Evolutionary conservation across 108 stramenopile species (phyloP).

Genomic region (Thalassiosira profunda): DNA sequence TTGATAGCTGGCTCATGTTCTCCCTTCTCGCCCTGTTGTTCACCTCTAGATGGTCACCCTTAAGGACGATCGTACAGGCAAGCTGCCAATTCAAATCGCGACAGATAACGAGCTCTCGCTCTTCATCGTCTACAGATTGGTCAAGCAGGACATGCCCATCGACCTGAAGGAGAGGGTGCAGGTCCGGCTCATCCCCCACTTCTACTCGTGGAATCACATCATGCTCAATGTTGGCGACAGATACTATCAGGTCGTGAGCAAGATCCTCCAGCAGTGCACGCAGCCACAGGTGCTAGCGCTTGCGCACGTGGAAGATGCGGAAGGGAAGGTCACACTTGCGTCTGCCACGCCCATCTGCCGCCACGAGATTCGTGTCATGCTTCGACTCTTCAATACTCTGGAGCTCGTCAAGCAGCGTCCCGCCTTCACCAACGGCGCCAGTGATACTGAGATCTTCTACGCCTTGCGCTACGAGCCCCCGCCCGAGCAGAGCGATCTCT

Average conservation of each 20-base stretch:
- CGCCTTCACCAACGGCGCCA: constrained; percentile 86
- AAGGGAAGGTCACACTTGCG: constrained; percentile 86
- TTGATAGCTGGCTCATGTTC: background rate
- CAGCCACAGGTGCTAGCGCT: constrained; percentile 92
- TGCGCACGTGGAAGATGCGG: constrained; percentile 87
- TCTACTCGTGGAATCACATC: constrained; percentile 92
- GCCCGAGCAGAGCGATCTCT: constrained; percentile 63
- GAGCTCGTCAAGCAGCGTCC: constrained; percentile 93
- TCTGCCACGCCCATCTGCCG: constrained; percentile 89
- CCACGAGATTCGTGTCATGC: constrained; percentile 91
- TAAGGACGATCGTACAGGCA: constrained; percentile 73
- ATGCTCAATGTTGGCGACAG: constrained; percentile 79
- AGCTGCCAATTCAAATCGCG: constrained; percentile 88
- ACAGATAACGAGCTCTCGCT: constrained; percentile 87
- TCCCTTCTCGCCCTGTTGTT: background rate
- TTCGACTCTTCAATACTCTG: constrained; percentile 92
- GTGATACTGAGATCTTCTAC: constrained; percentile 92
- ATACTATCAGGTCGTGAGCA: constrained; percentile 90
- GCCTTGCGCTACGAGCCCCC: constrained; percentile 91
- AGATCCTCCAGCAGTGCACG: constrained; percentile 85
- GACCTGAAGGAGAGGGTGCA: constrained; percentile 88
- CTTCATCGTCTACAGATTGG: constrained; percentile 86
- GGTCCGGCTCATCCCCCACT: constrained; percentile 84
- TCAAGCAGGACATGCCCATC: constrained; percentile 90
- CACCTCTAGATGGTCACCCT: constrained; percentile 73